Conservation (phyloP, 1,139 yeast species). For the Debaryomyces psychrophilus region DNA sequence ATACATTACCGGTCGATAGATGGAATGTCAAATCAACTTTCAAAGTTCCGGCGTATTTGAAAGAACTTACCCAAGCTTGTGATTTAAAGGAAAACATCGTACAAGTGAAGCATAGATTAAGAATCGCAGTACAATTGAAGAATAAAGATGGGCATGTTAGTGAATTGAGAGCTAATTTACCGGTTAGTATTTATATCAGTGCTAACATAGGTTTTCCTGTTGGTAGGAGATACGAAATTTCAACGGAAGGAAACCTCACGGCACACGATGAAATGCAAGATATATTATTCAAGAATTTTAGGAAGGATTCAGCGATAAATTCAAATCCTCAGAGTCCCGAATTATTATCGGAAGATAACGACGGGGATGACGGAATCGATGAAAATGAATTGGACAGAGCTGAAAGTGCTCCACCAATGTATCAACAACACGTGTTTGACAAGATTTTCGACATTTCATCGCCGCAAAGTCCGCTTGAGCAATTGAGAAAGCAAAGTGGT, state of each 20-base stretch:
- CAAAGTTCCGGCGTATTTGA: slow-evolving; percentile 55
- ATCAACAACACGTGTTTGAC: slow-evolving; percentile 42
- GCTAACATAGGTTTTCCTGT: slow-evolving; percentile 52
- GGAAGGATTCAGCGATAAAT: slow-evolving; percentile 10
- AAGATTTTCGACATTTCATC: slow-evolving; percentile 38
- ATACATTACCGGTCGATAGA: slow-evolving; percentile 43
- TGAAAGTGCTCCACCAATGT: slow-evolving; percentile 46
- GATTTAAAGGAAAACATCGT: slow-evolving; percentile 50
- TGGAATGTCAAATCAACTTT: slow-evolving; percentile 55
- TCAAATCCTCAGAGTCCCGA: slow-evolving; percentile 18
- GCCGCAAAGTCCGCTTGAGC: slow-evolving; percentile 45
- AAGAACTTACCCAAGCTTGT: slow-evolving; percentile 61
- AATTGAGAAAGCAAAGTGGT: slow-evolving; percentile 31
- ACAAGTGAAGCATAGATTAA: slow-evolving; percentile 62
- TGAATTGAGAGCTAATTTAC: slow-evolving; percentile 70
- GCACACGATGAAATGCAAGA: slow-evolving; percentile 38
- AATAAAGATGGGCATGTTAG: slow-evolving; percentile 68
- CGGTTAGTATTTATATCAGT: slow-evolving; percentile 60
- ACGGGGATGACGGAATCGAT: slow-evolving; percentile 18
- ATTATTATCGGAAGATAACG: slow-evolving; percentile 17
- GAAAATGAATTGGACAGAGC: slow-evolving; percentile 33
- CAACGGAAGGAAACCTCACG: slow-evolving; percentile 53
- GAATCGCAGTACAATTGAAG: slow-evolving; percentile 55
- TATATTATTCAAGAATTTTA: slow-evolving; percentile 35
- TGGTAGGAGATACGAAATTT: slow-evolving; percentile 56